Percentiles rank a stretch among this genome's conserved stretches.
phyloP scores from a whole-genome alignment of 139 green algal genomes.

The Micromonas pusilla region DNA sequence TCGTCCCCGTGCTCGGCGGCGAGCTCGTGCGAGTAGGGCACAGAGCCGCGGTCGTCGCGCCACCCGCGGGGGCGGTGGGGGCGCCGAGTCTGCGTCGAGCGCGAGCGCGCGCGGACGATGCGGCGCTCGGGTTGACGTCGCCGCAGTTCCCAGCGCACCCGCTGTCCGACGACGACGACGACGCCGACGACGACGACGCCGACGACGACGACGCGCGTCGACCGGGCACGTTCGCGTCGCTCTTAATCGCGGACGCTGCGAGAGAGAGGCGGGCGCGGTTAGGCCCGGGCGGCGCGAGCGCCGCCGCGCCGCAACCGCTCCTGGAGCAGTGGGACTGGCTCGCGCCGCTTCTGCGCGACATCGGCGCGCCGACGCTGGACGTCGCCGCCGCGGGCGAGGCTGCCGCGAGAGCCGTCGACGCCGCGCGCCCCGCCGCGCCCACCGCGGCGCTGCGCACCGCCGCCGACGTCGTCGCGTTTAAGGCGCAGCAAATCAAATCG shows the following conservation, averaged over 20 bases:
- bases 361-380: constrained; percentile 7
- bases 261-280: too few species aligned
- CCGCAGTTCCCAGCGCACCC: too few species aligned
- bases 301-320: constrained; percentile 6
- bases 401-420: neutral
- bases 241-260: too few species aligned
- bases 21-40: constrained; percentile 19
- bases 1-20: neutral
- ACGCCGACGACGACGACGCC: constrained; percentile 7
- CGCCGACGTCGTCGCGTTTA: neutral
- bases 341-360: constrained; percentile 3
- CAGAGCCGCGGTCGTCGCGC: constrained; percentile 24
- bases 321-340: constrained; percentile 23
- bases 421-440: too few species aligned
- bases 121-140: too few species aligned
- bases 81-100: neutral
- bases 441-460: neutral
- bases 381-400: neutral
- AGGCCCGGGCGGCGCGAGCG: too few species aligned
- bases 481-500: neutral
- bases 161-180: neutral
- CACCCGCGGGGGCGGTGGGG: constrained; percentile 14
- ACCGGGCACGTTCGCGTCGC: too few species aligned
- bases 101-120: too few species aligned
- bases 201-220: constrained; percentile 3